Base-by-base conservation (phyloP, 805 yeast genomes). In the Ogataea polymorpha region DNA sequence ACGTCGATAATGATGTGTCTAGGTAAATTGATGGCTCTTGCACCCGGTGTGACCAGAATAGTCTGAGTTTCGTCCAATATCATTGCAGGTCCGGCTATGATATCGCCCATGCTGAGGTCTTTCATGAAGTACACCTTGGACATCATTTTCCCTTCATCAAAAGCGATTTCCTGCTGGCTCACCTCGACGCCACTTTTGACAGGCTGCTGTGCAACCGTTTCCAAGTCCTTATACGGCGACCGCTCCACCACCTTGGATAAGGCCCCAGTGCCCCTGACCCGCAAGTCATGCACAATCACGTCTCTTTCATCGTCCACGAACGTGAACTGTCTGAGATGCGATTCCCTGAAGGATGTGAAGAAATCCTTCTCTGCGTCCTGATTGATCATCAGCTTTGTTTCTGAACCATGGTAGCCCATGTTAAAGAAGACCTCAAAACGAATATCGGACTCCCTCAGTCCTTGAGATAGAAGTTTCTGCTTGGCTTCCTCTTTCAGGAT, bases 341-440 rank as follows among this genome's bases (percentile, higher is more conserved):
- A 62, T 11, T 63, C 64, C 25, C 73, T 61, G 54, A 82, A 84
- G 35, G 67, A 64, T 12, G 59, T 50, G 12, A 59, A 52, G 49
- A 71, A 75, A 21, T 66, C 64, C n/a, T 31, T 39, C 5, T 51
- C 59, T 11, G 39, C 27, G 31, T 50, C 59, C 35, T 63, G 63
- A 15, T 61, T 63, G 12, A 83, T 73, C 81, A 86, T 80, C 48
- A 87, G 61, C 33, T 82, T 78, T 3, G 95, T 82, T 53, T 86
- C 95, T 17, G 93, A 81, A 8, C 96, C 96, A 43, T 75, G 77
- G 57, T 82, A 87, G 52, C 90, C 74, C 72, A 86, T 68, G 58
- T 87, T 87, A 46, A 86, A 65, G 32, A 34, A 40, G 17, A 40
- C 35, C 13, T 40, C 43, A 17, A 59, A 47, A 2, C 38, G 17